Evolutionary conservation across 1,284 basidiomycete genomes (phyloP).

Genomic region (Flammula alnicola): DNA sequence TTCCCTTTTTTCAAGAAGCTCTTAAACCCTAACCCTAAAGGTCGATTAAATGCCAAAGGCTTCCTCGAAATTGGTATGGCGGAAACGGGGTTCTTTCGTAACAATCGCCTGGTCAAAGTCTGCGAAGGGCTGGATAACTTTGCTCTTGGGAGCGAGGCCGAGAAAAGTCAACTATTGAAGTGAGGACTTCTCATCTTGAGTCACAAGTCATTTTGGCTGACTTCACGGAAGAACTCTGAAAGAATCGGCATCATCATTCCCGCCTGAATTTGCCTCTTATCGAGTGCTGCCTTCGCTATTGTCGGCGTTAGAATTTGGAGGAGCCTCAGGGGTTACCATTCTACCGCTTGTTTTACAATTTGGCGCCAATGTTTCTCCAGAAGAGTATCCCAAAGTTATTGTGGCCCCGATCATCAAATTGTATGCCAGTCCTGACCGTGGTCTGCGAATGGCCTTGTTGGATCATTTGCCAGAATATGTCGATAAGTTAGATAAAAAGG

Average conservation of each 20-base stretch:
- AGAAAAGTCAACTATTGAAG: conserved; percentile 79
- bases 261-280: conserved; percentile 85
- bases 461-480: conserved; percentile 86
- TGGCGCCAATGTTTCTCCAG: conserved; percentile 71
- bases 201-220: conserved; percentile 7
- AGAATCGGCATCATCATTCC: conserved; percentile 81
- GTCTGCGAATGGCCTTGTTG: conserved; percentile 91
- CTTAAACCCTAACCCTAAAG: conserved; percentile 85
- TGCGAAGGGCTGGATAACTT: conserved; percentile 90
- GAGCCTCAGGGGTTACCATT: conserved; percentile 79
- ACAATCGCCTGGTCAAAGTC: conserved; percentile 86
- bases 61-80: conserved; percentile 86
- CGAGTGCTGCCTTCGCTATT: conserved; percentile 89
- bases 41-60: conserved; percentile 74
- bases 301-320: conserved; percentile 84
- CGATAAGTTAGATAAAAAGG: conserved; percentile 87
- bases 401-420: conserved; percentile 83
- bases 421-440: conserved; percentile 88
- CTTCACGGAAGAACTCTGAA: conserved; percentile 66
- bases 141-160: conserved; percentile 80
- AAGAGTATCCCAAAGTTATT: conserved; percentile 75
- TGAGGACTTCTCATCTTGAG: conserved; percentile 30
- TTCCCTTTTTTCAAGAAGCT: conserved; percentile 89
- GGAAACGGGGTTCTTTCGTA: conserved; percentile 82
- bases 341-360: conserved; percentile 85